Base-by-base conservation (phyloP, 139 green algal species). In the Chlorella sorokiniana region DNA sequence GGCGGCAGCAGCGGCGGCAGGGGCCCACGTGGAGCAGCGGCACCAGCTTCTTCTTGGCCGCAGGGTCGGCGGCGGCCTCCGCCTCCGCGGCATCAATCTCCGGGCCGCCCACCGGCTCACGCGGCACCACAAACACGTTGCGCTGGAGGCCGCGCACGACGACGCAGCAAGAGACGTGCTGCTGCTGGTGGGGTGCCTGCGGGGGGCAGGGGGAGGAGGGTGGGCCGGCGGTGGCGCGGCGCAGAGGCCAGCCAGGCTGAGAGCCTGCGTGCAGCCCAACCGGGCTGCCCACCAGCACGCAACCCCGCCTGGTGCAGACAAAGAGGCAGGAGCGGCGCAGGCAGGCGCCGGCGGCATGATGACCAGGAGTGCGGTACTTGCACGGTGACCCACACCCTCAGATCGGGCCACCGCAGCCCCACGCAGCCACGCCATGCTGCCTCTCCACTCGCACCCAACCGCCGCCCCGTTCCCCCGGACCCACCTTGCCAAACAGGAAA, bases 401-500 rank as follows among this genome's bases (percentile, higher is more conserved):
- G n/a, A n/a, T n/a, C n/a, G n/a, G n/a, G n/a, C n/a, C n/a, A n/a
- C n/a, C n/a, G n/a, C n/a, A n/a, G n/a, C n/a, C n/a, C 6, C 3
- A 61, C 6, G 6, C 52, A 25, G 52, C 22, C 52, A 61, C 22
- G 52, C 22, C 52, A 16, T 6, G 33, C 22, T 38, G 14, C 3
- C 27, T 33, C 1, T 48, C 31, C 22, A 4, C 33, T 27, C 35
- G 1, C 14, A 38, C 67, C 35, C 38, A 52, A 38, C 31, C 27
- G 31, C 25, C 5, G 45, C 59, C 37, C 29, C 29, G 0, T 11
- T 61, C 9, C n/a, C 38, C 44, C 65, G 22, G 48, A 23, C 54
- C 64, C 37, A 97, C 92, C 92, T 98, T 99, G 82, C 96, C 96
- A 86, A 99, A 98, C 23, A 99, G 86, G 78, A 93, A 96, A 4